Base-by-base conservation (phyloP, 352 stramenopile species). In the Pythium phragmitis region DNA sequence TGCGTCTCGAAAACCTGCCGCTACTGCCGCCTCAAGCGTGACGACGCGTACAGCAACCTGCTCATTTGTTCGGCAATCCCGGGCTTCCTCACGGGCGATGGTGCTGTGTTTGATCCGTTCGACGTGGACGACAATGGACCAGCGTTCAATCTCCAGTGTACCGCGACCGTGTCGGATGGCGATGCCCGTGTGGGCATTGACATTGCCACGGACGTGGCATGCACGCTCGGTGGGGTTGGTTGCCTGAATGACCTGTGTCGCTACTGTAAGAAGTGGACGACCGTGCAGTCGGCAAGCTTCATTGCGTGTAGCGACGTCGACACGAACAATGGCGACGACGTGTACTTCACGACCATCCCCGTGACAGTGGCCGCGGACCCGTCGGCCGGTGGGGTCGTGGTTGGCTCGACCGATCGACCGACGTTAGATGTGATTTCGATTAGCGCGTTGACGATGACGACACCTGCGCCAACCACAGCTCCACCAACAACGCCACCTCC, bases 201-300 rank as follows among this genome's bases (percentile, higher is more conserved):
- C 2, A 41, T 68, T 12, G 34, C 67, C 19, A 63, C 49, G 4
- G 69, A 75, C 37, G 8, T 33, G 2, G 33, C 21, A 16, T 76
- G 69, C 30, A 43, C 56, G 49, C n/a, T 23, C 17, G 65, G 61
- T 16, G 57, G 69, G 14, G 58, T 76, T 14, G 69, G 65, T 28
- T 76, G 69, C 45, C 51, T 68, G 19, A 39, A 37, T n/a, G 49
- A 65, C 8, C 34, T 68, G 4, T 76, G 69, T 11, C 65, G 65
- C 36, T 71, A 67, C 39, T 76, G 65, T 49, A 58, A 67, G 48
- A 23, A 41, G 21, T 16, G 37, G 28, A 41, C 19, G 11, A 65
- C 68, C 1, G 17, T 33, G 0, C 47, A 69, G n/a, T 71, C 68
- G 1, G 21, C 59, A 43, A 60, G 66, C 55, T 57, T 75, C 4